Percentiles rank a stretch among this genome's conserved stretches.
These are phyloP conservation scores for Porcisia hertigi DNA, from an alignment of 208 protist genomes.

Conservation along the genomic window DNA sequence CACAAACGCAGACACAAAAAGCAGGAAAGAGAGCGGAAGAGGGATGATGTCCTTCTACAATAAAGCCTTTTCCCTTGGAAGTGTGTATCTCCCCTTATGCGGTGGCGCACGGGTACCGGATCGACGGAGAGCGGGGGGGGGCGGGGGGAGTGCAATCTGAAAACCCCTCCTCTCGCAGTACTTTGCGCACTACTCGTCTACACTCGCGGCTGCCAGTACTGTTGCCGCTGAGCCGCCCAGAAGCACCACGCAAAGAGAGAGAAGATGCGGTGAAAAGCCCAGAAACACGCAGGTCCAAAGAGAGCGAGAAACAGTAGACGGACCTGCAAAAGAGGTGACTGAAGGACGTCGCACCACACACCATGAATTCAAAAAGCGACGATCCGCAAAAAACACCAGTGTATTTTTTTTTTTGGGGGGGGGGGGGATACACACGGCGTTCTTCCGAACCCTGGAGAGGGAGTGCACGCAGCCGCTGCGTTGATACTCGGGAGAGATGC, in stretches of 20 bases:
- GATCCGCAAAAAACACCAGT: background rate
- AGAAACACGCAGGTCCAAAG: background rate
- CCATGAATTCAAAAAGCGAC: background rate
- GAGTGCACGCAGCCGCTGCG: too few species aligned
- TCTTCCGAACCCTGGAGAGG: too few species aligned
- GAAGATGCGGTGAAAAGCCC: background rate
- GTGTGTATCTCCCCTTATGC: background rate
- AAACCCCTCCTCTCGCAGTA: background rate
- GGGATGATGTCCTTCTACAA: background rate
- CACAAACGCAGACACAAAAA: background rate
- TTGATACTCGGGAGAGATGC: too few species aligned
- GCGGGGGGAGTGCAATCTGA: too few species aligned
- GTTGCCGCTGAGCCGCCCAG: background rate
- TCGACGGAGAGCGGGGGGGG: too few species aligned
- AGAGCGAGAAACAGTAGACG: background rate
- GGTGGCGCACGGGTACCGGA: background rate
- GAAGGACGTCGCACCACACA: background rate
- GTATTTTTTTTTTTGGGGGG: too few species aligned
- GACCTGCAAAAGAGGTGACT: background rate
- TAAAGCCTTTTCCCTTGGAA: background rate
- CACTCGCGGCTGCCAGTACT: background rate
- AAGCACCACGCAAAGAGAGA: background rate
- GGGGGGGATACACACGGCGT: background rate
- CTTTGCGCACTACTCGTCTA: background rate
- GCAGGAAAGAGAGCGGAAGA: background rate